phyloP scores from a whole-genome alignment of 495 filamentous ascomycete species.

The Podospora didyma region DNA sequence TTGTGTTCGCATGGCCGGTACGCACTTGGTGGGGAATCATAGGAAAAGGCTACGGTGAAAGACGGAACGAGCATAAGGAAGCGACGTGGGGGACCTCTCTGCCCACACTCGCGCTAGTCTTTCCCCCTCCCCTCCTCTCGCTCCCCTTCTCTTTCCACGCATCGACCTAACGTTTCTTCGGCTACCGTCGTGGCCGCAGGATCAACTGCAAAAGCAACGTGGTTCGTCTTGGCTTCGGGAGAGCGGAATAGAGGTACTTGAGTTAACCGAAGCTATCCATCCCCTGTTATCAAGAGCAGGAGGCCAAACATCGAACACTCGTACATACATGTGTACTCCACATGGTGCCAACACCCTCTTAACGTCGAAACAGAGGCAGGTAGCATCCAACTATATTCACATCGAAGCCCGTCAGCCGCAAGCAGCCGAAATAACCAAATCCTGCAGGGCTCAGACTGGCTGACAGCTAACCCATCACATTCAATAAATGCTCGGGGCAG shows the following conservation, averaged over 20 bases:
- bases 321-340: no score
- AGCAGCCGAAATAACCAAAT: no score
- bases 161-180: not conserved
- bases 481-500: no score
- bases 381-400: no score
- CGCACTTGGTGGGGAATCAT: not conserved
- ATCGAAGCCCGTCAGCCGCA: no score
- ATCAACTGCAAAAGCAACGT: not conserved
- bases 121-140: not conserved
- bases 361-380: no score
- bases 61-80: constrained; percentile 8
- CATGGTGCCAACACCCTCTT: no score
- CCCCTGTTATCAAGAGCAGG: not conserved
- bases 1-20: not conserved
- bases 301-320: no score
- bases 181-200: not conserved
- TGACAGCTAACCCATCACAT: no score
- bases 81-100: constrained; percentile 11
- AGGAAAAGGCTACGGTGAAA: not conserved
- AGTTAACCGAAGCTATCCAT: not conserved
- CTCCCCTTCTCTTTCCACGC: not conserved
- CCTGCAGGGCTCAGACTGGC: no score
- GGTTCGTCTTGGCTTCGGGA: not conserved
- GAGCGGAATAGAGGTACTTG: no score
- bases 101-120: not conserved